Evolutionary conservation across 2,329 filamentous ascomycete genomes (phyloP).

Genomic region (Neofusicoccum cordaticola): DNA sequence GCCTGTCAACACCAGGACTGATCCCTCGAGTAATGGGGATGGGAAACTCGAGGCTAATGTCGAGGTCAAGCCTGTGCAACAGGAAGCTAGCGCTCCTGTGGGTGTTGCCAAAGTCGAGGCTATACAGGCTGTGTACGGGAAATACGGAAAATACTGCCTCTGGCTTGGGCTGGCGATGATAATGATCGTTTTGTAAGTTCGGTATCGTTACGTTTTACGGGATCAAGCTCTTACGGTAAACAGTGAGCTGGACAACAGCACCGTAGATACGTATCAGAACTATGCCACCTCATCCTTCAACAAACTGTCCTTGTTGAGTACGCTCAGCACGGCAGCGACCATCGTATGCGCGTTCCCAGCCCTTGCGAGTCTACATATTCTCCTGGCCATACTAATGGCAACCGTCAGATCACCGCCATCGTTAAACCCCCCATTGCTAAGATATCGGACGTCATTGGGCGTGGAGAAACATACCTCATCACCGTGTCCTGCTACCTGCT

Average conservation of each 20-base stretch:
- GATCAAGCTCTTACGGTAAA: not conserved
- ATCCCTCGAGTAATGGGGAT: not conserved
- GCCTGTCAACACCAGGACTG: not conserved
- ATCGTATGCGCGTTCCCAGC: conserved; percentile 22
- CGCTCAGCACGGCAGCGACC: conserved; percentile 36
- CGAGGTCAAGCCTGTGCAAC: not conserved
- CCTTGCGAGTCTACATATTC: not conserved
- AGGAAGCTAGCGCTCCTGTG: conserved; percentile 18
- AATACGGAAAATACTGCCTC: conserved; percentile 27
- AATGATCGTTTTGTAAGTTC: conserved; percentile 20
- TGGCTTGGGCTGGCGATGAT: conserved; percentile 17
- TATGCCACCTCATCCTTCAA: conserved; percentile 43
- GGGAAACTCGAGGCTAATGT: conserved; percentile 1
- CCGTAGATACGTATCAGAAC: conserved; percentile 39
- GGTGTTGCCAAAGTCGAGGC: conserved; percentile 29
- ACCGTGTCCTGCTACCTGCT: conserved; percentile 37
- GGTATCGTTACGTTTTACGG: not conserved
- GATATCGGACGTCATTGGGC: conserved; percentile 42
- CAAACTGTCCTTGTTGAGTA: conserved; percentile 34
- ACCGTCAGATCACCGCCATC: conserved; percentile 32
- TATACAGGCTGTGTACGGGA: conserved; percentile 28
- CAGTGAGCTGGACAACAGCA: conserved; percentile 39
- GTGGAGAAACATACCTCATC: conserved; percentile 38
- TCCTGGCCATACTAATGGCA: not conserved
- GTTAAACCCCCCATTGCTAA: conserved; percentile 44